Percentiles rank a stretch among this genome's conserved stretches.
These are phyloP conservation scores for Pyrus communis DNA, from an alignment of 306 rosid species.

Conservation along the genomic window DNA sequence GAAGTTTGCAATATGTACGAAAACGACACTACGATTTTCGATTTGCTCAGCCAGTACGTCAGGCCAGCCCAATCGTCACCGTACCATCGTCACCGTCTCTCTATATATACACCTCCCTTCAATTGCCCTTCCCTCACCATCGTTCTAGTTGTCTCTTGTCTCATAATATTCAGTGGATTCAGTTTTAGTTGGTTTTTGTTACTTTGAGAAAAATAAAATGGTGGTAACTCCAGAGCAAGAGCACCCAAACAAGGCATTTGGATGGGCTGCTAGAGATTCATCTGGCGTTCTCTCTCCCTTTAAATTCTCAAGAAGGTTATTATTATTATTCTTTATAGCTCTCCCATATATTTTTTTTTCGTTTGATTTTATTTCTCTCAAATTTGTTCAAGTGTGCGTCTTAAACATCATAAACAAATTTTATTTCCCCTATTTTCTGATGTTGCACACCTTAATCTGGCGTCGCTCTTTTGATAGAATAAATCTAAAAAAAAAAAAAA, in stretches of 20 bases:
- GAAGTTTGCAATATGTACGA: no score
- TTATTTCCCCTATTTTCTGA: no score
- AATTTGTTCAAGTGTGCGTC: no score
- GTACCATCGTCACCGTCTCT: no score
- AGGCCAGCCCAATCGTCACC: no score
- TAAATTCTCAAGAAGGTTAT: slow-evolving; percentile 5
- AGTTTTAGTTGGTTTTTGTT: neutral
- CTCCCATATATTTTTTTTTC: neutral
- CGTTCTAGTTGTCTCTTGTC: neutral
- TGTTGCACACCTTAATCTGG: no score
- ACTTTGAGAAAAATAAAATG: neutral
- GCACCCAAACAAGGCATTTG: neutral
- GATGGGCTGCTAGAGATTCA: slow-evolving; percentile 14
- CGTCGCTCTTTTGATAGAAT: no score
- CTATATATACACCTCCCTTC: neutral
- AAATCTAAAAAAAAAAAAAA: no score
- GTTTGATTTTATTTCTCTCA: neutral
- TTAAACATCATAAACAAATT: no score
- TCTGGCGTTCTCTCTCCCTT: slow-evolving; percentile 11
- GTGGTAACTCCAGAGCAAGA: neutral
- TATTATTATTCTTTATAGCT: neutral
- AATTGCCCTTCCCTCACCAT: neutral
- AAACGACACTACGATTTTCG: no score
- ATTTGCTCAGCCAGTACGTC: no score
- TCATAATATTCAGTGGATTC: neutral